Evolutionary conservation across 345 rosid species (phyloP).

Genomic region (Euphorbia peplus): DNA sequence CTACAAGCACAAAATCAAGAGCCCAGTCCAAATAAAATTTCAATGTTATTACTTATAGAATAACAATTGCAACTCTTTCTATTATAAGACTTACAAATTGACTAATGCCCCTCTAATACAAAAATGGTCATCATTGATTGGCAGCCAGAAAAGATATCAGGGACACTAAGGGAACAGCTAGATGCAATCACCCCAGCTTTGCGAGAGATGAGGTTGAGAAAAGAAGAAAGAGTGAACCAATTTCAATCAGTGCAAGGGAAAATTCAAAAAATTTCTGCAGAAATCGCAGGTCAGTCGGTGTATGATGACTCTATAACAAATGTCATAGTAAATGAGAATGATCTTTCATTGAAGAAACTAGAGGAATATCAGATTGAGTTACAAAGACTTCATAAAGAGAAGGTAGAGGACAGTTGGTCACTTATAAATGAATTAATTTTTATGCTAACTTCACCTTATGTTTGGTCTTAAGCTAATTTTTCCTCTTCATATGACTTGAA

Average conservation of each 20-base stretch:
- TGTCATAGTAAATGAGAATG: conserved; percentile 66
- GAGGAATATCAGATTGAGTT: conserved; percentile 88
- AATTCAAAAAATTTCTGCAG: conserved; percentile 82
- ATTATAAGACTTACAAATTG: not conserved
- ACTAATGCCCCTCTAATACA: not conserved
- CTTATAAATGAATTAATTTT: not conserved
- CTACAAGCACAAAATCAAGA: not conserved
- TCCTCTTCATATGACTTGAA: conserved; percentile 19
- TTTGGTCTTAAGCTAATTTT: not conserved
- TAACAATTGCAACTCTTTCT: not conserved
- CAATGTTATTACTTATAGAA: not conserved
- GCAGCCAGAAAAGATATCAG: conserved; percentile 91
- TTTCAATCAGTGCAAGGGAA: conserved; percentile 70
- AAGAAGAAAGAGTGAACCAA: conserved; percentile 81
- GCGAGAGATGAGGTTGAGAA: conserved; percentile 78
- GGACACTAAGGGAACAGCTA: conserved; percentile 81
- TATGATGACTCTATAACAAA: conserved; percentile 59
- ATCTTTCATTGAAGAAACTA: conserved; percentile 84
- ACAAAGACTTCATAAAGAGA: conserved; percentile 73
- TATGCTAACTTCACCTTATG: not conserved
- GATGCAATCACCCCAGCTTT: conserved; percentile 89
- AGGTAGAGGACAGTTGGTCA: conserved; percentile 44
- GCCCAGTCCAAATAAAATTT: not conserved
- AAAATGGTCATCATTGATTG: not conserved
- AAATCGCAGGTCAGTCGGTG: conserved; percentile 75